These are phyloP conservation scores for Pseudomonodictys pantanalensis DNA, from an alignment of 495 filamentous ascomycete species.

Conservation along the genomic window DNA sequence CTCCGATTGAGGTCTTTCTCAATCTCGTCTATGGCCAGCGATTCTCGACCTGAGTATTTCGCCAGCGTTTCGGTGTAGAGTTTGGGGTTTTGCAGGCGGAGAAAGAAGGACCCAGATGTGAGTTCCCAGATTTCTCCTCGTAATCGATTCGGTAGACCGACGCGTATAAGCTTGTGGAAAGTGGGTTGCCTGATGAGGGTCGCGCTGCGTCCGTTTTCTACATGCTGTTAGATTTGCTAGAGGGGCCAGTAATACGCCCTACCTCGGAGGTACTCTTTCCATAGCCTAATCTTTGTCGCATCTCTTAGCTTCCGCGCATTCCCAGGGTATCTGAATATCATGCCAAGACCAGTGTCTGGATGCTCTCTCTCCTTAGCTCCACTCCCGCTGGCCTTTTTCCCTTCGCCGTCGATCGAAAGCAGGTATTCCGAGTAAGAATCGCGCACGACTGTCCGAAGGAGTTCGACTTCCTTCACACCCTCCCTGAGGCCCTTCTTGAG, in stretches of 20 bases:
- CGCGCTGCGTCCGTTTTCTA: conserved; percentile 90
- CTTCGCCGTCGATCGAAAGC: conserved; percentile 54
- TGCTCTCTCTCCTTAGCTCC: conserved; percentile 40
- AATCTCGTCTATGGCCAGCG: conserved; percentile 95
- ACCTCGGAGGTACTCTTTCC: conserved; percentile 85
- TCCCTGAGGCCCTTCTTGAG: conserved; percentile 84
- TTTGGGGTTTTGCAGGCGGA: conserved; percentile 80
- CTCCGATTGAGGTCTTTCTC: conserved; percentile 97
- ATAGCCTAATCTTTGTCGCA: conserved; percentile 93
- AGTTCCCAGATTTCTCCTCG: conserved; percentile 96
- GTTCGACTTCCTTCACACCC: conserved; percentile 80
- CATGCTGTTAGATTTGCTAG: neutral
- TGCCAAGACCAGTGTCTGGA: conserved; percentile 88
- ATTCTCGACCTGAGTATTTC: conserved; percentile 77
- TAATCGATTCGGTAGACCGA: conserved; percentile 89
- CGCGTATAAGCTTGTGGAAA: conserved; percentile 94
- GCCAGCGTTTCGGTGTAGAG: conserved; percentile 78
- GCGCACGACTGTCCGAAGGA: conserved; percentile 68
- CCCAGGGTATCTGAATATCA: conserved; percentile 91
- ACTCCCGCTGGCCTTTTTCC: conserved; percentile 44
- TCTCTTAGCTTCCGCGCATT: conserved; percentile 94
- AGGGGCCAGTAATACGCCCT: neutral
- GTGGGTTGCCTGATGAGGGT: conserved; percentile 92
- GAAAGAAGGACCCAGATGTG: conserved; percentile 82
- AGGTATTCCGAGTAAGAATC: conserved; percentile 95